Percentiles rank a stretch among this genome's conserved stretches.
Conservation (phyloP, 352 stramenopile species). For the Thalassiosira livingstoniorum region DNA sequence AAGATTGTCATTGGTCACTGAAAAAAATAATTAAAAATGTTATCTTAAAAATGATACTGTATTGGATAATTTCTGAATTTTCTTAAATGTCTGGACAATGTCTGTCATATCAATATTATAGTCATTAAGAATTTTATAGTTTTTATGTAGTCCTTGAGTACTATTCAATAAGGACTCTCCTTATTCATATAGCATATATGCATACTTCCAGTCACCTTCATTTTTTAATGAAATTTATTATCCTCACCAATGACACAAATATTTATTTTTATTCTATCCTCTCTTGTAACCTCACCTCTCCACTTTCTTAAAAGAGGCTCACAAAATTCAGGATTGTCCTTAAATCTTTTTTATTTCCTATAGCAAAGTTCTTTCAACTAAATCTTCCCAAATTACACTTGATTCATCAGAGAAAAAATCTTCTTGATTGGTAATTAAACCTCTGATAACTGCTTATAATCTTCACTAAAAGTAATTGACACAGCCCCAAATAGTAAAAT, state of each 20-base stretch:
- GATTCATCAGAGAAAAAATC: constrained; percentile 16
- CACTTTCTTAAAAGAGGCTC: constrained; percentile 23
- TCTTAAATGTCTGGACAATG: too few relatives aligned
- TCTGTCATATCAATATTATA: too few relatives aligned
- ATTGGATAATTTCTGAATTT: too few relatives aligned
- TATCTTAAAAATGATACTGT: too few relatives aligned
- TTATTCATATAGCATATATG: constrained; percentile 9
- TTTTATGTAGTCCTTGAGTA: too few relatives aligned
- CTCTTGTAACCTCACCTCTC: constrained; percentile 2
- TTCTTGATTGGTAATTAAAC: neutral
- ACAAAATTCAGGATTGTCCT: constrained; percentile 30
- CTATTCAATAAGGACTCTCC: too few relatives aligned
- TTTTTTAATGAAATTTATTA: neutral
- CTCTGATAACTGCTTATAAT: constrained; percentile 28
- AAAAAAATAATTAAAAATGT: too few relatives aligned
- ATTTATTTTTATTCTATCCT: constrained; percentile 14
- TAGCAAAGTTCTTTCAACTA: constrained; percentile 21
- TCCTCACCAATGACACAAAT: constrained; percentile 7
- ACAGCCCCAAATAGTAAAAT: constrained; percentile 13
- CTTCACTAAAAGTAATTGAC: constrained; percentile 35
- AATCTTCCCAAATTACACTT: constrained; percentile 9
- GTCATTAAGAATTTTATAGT: too few relatives aligned
- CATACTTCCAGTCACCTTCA: constrained; percentile 13
- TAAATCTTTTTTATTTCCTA: constrained; percentile 43
- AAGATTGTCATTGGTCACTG: too few relatives aligned